A percentile compares a stretch with the other conserved stretches of the same genome.
phyloP scores from a whole-genome alignment of 2,329 filamentous ascomycete species.

The Dothideomycetes sp. region DNA sequence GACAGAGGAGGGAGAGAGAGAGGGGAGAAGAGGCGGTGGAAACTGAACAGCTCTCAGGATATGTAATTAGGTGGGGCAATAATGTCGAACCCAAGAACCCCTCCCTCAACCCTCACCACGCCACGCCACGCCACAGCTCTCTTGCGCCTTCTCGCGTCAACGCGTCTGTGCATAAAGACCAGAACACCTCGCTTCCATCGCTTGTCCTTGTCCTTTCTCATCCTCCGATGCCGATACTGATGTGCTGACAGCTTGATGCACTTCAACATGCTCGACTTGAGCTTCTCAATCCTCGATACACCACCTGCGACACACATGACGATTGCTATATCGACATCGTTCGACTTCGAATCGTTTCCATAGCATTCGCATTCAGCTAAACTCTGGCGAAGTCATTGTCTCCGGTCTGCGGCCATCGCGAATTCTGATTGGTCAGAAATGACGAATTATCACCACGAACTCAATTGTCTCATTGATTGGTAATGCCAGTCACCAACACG shows the following conservation, averaged over 20 bases:
- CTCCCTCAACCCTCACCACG: constrained; percentile 1
- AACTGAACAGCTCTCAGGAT: constrained; percentile 5
- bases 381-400: too few relatives aligned
- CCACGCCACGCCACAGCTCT: constrained; percentile 6
- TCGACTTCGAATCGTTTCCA: not conserved
- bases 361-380: too few relatives aligned
- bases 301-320: too few relatives aligned
- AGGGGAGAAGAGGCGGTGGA: constrained; percentile 7
- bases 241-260: too few relatives aligned
- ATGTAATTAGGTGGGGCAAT: constrained; percentile 1
- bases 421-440: constrained; percentile 9
- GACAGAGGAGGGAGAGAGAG: constrained; percentile 2
- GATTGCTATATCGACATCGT: too few relatives aligned
- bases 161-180: constrained; percentile 12
- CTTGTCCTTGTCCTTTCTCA: not conserved
- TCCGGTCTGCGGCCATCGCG: too few relatives aligned
- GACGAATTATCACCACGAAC: constrained; percentile 7
- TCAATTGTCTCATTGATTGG: too few relatives aligned
- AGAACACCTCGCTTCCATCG: not conserved
- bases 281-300: too few relatives aligned
- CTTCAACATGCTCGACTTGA: too few relatives aligned
- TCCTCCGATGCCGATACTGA: not conserved
- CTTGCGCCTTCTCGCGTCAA: constrained; percentile 4
- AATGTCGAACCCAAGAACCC: not conserved
- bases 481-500: too few relatives aligned